These are phyloP conservation scores for Chaetomidium leptoderma DNA, from an alignment of 495 filamentous ascomycete genomes.

Conservation along the genomic window DNA sequence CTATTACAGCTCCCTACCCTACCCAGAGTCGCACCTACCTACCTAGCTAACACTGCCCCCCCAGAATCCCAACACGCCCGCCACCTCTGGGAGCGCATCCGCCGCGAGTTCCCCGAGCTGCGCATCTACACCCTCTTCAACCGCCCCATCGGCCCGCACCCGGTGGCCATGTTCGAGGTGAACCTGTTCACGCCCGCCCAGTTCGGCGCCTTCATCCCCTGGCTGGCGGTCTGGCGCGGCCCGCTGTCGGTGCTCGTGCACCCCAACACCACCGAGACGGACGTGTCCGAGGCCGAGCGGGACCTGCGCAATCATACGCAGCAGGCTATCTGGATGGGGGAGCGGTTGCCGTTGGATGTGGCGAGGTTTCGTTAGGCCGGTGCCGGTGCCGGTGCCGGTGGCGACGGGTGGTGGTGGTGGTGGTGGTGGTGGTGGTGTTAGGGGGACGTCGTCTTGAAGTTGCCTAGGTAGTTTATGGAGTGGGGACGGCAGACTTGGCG, in stretches of 20 bases:
- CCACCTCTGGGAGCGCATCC: constrained; percentile 71
- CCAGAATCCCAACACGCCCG: constrained; percentile 49
- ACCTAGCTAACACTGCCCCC: background rate
- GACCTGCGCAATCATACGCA: constrained; percentile 66
- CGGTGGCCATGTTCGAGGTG: constrained; percentile 87
- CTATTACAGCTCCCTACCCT: background rate
- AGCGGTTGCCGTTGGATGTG: constrained; percentile 64
- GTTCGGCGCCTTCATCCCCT: constrained; percentile 82
- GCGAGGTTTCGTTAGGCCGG: constrained; percentile 52
- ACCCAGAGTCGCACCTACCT: too few species aligned
- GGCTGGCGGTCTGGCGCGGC: constrained; percentile 79
- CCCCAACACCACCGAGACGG: constrained; percentile 62
- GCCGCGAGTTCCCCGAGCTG: constrained; percentile 83
- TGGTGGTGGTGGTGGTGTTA: background rate
- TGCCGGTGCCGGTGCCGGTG: background rate
- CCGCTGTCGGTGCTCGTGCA: constrained; percentile 77
- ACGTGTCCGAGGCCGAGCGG: constrained; percentile 32
- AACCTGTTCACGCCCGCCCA: constrained; percentile 80
- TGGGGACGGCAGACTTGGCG: too few species aligned
- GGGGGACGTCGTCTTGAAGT: too few species aligned
- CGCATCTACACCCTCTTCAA: constrained; percentile 77
- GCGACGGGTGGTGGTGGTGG: background rate
- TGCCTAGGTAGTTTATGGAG: too few species aligned
- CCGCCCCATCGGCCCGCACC: constrained; percentile 74
- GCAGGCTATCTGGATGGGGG: constrained; percentile 80